These are phyloP conservation scores for Fallopia convolvulus DNA, from an alignment of 148 eudicot genomes.

Conservation along the genomic window DNA sequence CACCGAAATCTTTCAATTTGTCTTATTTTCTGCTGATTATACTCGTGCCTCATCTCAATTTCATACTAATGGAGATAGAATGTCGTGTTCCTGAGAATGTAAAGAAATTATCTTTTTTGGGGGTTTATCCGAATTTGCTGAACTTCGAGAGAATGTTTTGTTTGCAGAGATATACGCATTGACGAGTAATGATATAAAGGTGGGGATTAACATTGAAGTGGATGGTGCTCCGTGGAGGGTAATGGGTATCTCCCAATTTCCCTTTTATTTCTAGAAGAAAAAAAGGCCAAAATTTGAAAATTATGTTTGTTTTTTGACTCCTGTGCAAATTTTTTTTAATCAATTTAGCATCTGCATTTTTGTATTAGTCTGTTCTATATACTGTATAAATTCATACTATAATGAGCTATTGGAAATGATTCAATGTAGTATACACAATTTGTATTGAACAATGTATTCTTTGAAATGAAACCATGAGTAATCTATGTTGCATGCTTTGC, in stretches of 20 bases:
- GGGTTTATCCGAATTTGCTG: neutral
- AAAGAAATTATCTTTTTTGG: neutral
- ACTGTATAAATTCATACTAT: neutral
- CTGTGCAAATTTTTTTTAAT: neutral
- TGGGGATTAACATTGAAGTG: slow-evolving; percentile 76
- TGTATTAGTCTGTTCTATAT: neutral
- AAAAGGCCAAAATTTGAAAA: neutral
- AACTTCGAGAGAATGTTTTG: neutral
- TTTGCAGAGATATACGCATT: slow-evolving; percentile 64
- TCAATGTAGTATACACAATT: neutral
- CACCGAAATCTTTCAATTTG: neutral
- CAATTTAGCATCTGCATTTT: neutral
- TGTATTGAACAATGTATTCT: neutral
- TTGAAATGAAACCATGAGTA: neutral
- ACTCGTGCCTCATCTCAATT: neutral
- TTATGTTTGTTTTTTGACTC: neutral
- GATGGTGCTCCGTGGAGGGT: slow-evolving; percentile 93
- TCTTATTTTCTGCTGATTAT: neutral
- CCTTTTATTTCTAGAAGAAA: neutral
- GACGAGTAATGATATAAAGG: slow-evolving; percentile 87
- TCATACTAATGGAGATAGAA: neutral
- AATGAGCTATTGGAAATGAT: neutral
- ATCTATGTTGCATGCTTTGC: neutral
- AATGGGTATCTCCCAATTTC: slow-evolving; percentile 38
- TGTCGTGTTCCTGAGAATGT: neutral